Evolutionary conservation across 768 basidiomycete species (phyloP), one percentile per base, ranked within the genome.

Genomic region (Termitomyces sp.): DNA sequence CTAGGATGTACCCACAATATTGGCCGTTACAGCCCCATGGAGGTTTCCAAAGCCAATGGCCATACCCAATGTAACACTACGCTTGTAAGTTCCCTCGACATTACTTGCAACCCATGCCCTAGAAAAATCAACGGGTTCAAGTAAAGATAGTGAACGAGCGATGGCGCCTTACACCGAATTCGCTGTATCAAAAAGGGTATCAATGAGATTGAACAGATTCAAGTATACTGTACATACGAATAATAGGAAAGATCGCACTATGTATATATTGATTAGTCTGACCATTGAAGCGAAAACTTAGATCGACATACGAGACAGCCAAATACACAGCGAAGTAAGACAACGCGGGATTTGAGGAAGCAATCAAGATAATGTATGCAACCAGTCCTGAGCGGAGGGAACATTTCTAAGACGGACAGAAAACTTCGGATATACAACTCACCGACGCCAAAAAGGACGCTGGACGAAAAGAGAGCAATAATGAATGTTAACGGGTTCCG

Each of bases 281-380:
- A 22, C 33, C 39, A 34, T 20, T 46, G 3, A 14, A 48, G 46
- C 12, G 40, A 47, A 37, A 24, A 27, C 45, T 40, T 43, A 22
- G 24, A 22, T 13, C 8, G 30, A 76, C 87, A 74, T 63, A 87
- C 87, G 84, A 85, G 24, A 84, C 82, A 18, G 86, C 89, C 4
- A 90, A 72, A 67, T 82, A 91, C 24, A 84, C 82, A 4, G 87
- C 87, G 62, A 89, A 88, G 67, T 90, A 90, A 5, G 87, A 89
- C 40, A 89, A 67, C 2, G 79, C 80, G n/a, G 85, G 76, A 22
- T 74, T 82, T 27, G 71, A 79, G 1, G 88, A 88, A 43, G 72
- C 71, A 20, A 88, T 80, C 54, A 91, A 73, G 51, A 90, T 87
- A 59, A 85, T 82, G 65, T 90, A 91, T 30, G 83, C 87, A 5